Base-by-base conservation (phyloP, 495 filamentous ascomycete genomes). In the Aspergillus ostianus region DNA sequence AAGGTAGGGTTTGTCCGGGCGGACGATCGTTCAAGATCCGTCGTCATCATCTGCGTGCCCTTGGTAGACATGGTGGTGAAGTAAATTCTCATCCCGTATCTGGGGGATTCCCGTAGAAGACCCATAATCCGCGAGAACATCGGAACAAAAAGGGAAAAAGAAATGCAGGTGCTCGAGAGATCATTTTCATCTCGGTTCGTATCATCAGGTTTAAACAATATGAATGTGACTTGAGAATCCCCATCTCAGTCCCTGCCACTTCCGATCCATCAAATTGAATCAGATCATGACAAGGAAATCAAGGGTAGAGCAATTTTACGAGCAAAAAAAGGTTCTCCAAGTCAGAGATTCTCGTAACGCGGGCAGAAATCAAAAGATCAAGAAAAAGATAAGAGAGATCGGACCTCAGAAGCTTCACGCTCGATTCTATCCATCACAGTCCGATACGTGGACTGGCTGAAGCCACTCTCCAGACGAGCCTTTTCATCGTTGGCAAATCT, bases 401-500 rank as follows among this genome's bases (percentile, higher is more conserved):
- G 69, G 77, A 90, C 88, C 83, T 90, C 80, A 67, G 82, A 81
- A 61, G 76, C 77, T 71, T 89, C 86, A 58, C 70, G 70, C 60
- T 90, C 81, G 56, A 97, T 81, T 53, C 80, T 80, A 55, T 91
- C 85, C 61, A 96, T 70, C 64, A 97, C 85, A 51, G 86, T 85
- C 65, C 83, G 82, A 74, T 85, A 98, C 2, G 90, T 96, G 30
- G 84, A 85, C 20, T 88, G 66, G 51, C 82, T 79, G 73, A 94
- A 95, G 36, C 93, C 93, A 64, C 85, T 92, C 51, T 84, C 80
- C 47, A 82, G 57, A 60, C 94, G 82, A 19, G 76, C 84, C 59
- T 84, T 74, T 68, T 87, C 85, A 67, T 97, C 90, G 27, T 88
- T 67, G 56, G 84, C 86, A 62, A 88, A 98, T 64, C 93, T 80